Percentiles rank a stretch among this genome's conserved stretches.
phyloP scores from a whole-genome alignment of 768 basidiomycete genomes.

The Mycena albidolilacea region DNA sequence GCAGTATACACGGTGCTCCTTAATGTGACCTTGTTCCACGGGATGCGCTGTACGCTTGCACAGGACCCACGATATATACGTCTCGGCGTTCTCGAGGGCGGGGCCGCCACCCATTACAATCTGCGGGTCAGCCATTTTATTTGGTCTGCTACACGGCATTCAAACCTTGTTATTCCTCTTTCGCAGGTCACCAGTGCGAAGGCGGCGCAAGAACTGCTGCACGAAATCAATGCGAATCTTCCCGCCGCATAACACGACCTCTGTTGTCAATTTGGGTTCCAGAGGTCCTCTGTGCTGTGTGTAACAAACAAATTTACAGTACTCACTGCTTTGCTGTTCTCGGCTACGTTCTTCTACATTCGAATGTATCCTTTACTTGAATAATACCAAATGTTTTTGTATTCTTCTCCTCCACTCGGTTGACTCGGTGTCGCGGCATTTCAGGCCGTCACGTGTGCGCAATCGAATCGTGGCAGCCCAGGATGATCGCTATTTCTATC shows the following conservation, averaged over 20 bases:
- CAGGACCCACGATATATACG: slow-evolving; percentile 87
- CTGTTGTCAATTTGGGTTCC: neutral
- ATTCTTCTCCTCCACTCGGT: neutral
- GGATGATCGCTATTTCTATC: slow-evolving; percentile 20
- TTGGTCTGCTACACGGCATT: slow-evolving; percentile 20
- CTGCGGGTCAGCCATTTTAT: slow-evolving; percentile 67
- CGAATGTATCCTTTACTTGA: slow-evolving; percentile 30
- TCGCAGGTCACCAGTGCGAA: slow-evolving; percentile 76
- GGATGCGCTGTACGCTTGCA: slow-evolving; percentile 80
- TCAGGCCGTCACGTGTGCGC: neutral
- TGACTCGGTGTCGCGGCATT: neutral
- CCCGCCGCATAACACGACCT: slow-evolving; percentile 52
- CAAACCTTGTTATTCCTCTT: slow-evolving; percentile 16
- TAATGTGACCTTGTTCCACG: slow-evolving; percentile 82
- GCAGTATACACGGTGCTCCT: slow-evolving; percentile 83
- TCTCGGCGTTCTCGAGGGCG: slow-evolving; percentile 79
- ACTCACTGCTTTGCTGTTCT: slow-evolving; percentile 26
- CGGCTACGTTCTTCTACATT: slow-evolving; percentile 12
- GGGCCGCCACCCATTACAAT: slow-evolving; percentile 78
- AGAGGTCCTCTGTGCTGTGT: slow-evolving; percentile 19
- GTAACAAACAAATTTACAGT: slow-evolving; percentile 35
- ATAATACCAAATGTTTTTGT: slow-evolving; percentile 35
- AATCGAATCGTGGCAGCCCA: slow-evolving; percentile 19
- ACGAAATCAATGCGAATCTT: slow-evolving; percentile 67
- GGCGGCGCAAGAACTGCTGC: slow-evolving; percentile 78